Evolutionary conservation across 768 basidiomycete species (phyloP).

Genomic region (Inosperma sp.): DNA sequence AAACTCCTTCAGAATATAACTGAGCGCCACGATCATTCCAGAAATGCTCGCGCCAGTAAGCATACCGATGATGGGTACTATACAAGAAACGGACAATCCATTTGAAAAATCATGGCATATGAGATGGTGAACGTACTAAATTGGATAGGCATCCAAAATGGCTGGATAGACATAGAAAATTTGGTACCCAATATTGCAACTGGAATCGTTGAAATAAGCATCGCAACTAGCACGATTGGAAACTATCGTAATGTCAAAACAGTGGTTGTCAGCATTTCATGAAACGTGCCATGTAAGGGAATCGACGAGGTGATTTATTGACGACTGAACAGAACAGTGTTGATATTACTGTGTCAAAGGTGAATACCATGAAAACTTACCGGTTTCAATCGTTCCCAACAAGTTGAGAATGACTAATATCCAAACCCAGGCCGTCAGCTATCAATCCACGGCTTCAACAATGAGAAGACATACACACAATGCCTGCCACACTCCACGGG

Average conservation of each 20-base stretch:
- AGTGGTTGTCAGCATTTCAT: not conserved
- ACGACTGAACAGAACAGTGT: constrained; percentile 43
- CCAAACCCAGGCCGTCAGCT: not conserved
- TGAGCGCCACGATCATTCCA: constrained; percentile 65
- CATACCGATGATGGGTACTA: constrained; percentile 85
- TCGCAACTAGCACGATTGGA: constrained; percentile 55
- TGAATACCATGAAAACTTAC: constrained; percentile 35
- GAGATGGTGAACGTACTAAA: constrained; percentile 50
- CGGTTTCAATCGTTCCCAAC: constrained; percentile 73
- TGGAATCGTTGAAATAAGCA: constrained; percentile 75
- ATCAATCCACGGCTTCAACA: not conserved
- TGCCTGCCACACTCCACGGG: constrained; percentile 68
- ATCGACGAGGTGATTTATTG: constrained; percentile 74
- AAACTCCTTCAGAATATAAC: constrained; percentile 71
- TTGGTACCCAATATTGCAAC: constrained; percentile 71
- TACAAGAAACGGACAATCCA: not conserved
- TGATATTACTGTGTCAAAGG: not conserved
- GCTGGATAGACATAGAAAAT: constrained; percentile 70
- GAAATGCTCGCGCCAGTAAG: constrained; percentile 77
- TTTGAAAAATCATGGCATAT: not conserved
- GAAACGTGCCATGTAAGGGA: constrained; percentile 61
- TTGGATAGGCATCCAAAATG: constrained; percentile 82
- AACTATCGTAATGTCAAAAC: constrained; percentile 45
- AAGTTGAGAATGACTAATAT: constrained; percentile 61
- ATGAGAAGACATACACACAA: constrained; percentile 52